A percentile compares a stretch with the other conserved stretches of the same genome.
Conservation (phyloP, 495 filamentous ascomycete genomes). For the Penicillium angulare region DNA sequence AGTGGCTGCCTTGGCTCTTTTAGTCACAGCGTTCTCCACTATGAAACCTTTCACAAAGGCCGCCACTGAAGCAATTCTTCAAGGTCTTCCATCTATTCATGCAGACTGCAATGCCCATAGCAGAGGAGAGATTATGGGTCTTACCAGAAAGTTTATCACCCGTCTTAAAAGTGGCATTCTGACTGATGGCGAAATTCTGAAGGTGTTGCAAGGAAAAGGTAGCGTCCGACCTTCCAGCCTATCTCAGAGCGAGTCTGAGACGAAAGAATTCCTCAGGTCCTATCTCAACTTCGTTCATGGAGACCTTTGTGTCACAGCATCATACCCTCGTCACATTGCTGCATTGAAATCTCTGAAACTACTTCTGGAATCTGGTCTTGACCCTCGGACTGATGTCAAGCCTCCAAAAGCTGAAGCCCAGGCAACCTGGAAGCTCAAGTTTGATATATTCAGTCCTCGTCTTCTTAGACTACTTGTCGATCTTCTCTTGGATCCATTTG, state of each 20-base stretch:
- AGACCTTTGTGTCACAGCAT: conserved; percentile 71
- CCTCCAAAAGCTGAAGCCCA: conserved; percentile 23
- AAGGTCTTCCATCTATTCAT: conserved; percentile 65
- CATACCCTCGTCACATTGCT: conserved; percentile 85
- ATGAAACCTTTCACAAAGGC: conserved; percentile 64
- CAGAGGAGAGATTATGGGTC: conserved; percentile 69
- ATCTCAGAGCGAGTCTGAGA: conserved; percentile 36
- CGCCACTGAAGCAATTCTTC: conserved; percentile 58
- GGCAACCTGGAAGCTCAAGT: conserved; percentile 47
- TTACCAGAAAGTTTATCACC: conserved; percentile 65
- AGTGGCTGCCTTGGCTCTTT: conserved; percentile 70
- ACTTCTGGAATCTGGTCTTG: conserved; percentile 56
- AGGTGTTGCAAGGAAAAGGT: background rate
- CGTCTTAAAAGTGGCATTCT: conserved; percentile 50
- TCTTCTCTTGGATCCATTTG: conserved; percentile 82
- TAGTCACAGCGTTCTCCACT: conserved; percentile 66
- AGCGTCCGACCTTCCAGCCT: conserved; percentile 12
- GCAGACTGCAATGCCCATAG: conserved; percentile 81
- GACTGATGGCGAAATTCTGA: background rate
- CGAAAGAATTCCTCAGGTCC: conserved; percentile 61
- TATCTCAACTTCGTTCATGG: conserved; percentile 68
- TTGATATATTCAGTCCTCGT: conserved; percentile 53
- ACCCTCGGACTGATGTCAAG: conserved; percentile 31
- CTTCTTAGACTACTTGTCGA: conserved; percentile 62
- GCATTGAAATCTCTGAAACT: conserved; percentile 65